Evolutionary conservation across 225 moss, liverwort and hornwort genomes (phyloP).

Genomic region (Anthoceros angustus): DNA sequence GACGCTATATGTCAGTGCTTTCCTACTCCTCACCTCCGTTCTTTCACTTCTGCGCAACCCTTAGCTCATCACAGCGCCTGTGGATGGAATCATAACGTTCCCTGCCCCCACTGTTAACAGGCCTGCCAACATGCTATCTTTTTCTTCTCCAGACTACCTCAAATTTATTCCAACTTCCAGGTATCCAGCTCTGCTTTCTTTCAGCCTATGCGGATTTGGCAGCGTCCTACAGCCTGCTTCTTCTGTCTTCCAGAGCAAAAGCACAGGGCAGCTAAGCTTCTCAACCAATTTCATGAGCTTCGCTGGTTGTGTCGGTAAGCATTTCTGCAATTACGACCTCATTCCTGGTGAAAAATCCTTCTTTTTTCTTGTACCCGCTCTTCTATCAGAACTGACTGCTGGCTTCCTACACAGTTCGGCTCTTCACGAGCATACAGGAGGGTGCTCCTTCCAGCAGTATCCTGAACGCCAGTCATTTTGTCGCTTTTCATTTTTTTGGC

Average conservation of each 20-base stretch:
- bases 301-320: constrained; percentile 33
- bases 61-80: too few relatives aligned
- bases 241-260: constrained; percentile 25
- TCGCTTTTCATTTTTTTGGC: background rate
- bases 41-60: background rate
- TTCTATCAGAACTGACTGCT: background rate
- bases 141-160: constrained; percentile 64
- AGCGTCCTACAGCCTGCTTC: constrained; percentile 1
- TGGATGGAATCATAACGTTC: background rate
- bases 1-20: constrained; percentile 42
- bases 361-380: background rate
- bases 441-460: constrained; percentile 56
- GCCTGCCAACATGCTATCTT: constrained; percentile 59
- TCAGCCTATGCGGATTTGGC: background rate
- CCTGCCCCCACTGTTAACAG: constrained; percentile 9
- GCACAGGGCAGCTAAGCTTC: constrained; percentile 79
- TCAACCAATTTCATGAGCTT: constrained; percentile 62
- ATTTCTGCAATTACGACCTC: background rate
- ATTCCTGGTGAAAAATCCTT: background rate
- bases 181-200: constrained; percentile 12
- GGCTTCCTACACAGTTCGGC: constrained; percentile 26
- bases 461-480: constrained; percentile 6
- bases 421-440: constrained; percentile 69
- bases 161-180: constrained; percentile 62
- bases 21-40: background rate